Evolutionary conservation across 2,329 filamentous ascomycete species (phyloP).

Genomic region (Cladosporium colombiae): DNA sequence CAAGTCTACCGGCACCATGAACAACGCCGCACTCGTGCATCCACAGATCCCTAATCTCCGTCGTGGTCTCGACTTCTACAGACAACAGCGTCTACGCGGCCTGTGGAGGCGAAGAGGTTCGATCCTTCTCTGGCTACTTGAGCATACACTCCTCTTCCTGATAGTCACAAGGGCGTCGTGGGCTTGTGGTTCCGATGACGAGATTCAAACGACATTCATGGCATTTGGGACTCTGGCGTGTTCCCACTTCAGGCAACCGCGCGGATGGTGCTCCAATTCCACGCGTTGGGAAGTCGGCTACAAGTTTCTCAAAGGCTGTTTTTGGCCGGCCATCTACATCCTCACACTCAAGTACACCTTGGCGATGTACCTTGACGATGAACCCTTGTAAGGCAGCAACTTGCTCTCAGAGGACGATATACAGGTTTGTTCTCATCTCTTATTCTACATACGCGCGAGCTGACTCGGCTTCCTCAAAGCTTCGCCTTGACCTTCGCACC

Average conservation of each 20-base stretch:
- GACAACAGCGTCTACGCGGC: neutral
- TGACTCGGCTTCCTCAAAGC: constrained; percentile 27
- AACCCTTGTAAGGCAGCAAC: neutral
- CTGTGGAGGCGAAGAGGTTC: neutral
- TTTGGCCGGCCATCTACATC: neutral
- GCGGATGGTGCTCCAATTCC: neutral
- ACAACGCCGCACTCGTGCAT: neutral
- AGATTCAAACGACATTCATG: neutral
- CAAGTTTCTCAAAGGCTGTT: neutral
- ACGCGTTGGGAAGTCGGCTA: neutral
- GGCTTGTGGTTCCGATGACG: neutral
- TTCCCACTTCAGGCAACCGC: neutral
- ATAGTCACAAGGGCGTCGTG: neutral
- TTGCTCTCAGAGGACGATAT: neutral
- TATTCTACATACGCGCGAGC: neutral
- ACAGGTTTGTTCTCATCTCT: neutral
- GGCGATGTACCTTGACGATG: neutral
- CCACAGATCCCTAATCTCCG: neutral
- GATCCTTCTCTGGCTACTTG: neutral
- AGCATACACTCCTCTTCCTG: neutral
- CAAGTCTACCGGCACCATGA: neutral
- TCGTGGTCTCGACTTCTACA: neutral
- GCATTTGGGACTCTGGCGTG: neutral
- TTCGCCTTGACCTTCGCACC: constrained; percentile 38
- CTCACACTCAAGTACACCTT: neutral